Percentiles rank a stretch among this genome's conserved stretches.
phyloP scores from a whole-genome alignment of 2,329 filamentous ascomycete species.

The Bipolaris victoriae region DNA sequence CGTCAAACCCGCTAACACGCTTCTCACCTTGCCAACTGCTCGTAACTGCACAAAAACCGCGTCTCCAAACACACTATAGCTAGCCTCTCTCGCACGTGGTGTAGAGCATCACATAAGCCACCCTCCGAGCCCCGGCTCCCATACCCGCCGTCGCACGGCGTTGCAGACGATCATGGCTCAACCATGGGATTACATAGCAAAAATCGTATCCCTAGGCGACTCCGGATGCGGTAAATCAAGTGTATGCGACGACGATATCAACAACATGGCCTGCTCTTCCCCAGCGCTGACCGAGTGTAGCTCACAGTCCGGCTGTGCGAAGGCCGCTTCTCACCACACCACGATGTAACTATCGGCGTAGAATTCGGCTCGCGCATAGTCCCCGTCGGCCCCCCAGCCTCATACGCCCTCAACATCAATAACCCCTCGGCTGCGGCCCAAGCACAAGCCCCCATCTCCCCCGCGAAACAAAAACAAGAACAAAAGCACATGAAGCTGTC shows the following conservation, averaged over 20 bases:
- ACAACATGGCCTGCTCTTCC: background rate
- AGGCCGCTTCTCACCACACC: conserved; percentile 89
- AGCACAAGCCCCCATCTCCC: conserved; percentile 24
- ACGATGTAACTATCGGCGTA: conserved; percentile 97
- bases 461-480: conserved; percentile 42
- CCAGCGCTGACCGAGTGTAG: conserved; percentile 47
- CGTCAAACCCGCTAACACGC: conserved; percentile 1
- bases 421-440: conserved; percentile 48
- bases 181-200: conserved; percentile 98
- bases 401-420: conserved; percentile 62
- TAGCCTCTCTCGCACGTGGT: background rate
- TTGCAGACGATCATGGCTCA: conserved; percentile 54
- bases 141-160: conserved; percentile 11
- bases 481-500: conserved; percentile 90
- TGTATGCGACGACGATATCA: conserved; percentile 45
- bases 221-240: conserved; percentile 93
- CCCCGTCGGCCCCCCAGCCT: conserved; percentile 83
- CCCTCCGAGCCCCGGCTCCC: background rate
- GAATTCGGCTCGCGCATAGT: conserved; percentile 95
- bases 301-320: conserved; percentile 95
- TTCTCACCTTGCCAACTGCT: background rate
- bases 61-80: background rate
- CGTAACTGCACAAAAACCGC: background rate
- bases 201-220: conserved; percentile 97
- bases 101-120: background rate